Evolutionary conservation across 495 filamentous ascomycete genomes (phyloP), one percentile per base, ranked within the genome.

Genomic region (Talaromyces nanjingensis): DNA sequence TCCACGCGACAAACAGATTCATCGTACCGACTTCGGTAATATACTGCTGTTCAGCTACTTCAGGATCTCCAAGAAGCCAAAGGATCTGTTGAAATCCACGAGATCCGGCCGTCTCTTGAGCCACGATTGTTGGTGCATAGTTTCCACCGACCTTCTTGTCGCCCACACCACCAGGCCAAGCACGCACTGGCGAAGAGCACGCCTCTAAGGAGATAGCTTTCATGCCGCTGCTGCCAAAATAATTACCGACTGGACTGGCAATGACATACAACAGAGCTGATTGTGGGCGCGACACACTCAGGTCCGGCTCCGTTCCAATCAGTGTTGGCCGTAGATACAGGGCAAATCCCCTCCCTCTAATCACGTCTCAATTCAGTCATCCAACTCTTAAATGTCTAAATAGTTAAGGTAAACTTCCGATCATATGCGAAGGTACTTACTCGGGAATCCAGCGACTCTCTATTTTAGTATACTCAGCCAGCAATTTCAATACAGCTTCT

Each of bases 21-120:
- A 93, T 96, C 55, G 90, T 92, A 47, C 91, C 91, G n/a, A 90
- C 91, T 74, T 96, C 91, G 27, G 92, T 96, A 25, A 91, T 83
- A 67, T 83, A 90, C 63, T 92, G 88, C 74, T 93, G 89, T 58
- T 89, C 84, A 9, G 57, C 45, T 11, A 62, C 29, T 18, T 47
- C 22, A 14, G 60, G 60, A 25, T 62, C 60, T 1, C 70, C 70
- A 52, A 69, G 70, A 8, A 74, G 68, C 72, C 71, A 74, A 1
- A 74, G 64, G 6, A 66, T 63, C 64, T 74, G 72, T 18, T 74
- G 64, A 42, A 59, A 71, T 0, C 72, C 72, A 7, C 52, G 49
- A 0, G 20, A 14, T 0, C 27, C 7, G 2, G 71, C 71, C n/a
- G 68, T 64, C 18, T 64, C 62, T n/a, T 49, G n/a, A 12, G 70